These are phyloP conservation scores for Aspergillus pseudoviridinutans DNA, from an alignment of 2,329 filamentous ascomycete genomes.

Conservation along the genomic window DNA sequence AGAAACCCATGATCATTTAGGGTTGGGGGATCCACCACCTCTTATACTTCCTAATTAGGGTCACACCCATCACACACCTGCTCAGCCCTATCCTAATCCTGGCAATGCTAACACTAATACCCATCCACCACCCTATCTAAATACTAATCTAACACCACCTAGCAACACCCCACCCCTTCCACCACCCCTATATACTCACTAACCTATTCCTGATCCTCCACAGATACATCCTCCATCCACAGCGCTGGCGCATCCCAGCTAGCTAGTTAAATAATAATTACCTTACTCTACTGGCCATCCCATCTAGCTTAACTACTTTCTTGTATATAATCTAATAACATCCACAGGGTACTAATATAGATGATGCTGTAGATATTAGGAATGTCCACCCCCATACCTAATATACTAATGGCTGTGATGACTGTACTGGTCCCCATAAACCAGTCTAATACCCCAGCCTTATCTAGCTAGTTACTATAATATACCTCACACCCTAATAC, in stretches of 20 bases:
- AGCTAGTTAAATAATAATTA: constrained; percentile 4
- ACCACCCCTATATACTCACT: neutral
- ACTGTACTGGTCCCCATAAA: no score
- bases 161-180: neutral
- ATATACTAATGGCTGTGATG: neutral
- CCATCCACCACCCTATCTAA: neutral
- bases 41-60: neutral
- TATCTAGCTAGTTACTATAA: neutral
- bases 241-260: neutral
- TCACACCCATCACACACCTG: neutral
- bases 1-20: no score
- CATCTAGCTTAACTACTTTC: constrained; percentile 4
- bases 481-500: neutral
- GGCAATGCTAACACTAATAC: neutral
- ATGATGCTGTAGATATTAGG: constrained; percentile 10
- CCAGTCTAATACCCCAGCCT: neutral
- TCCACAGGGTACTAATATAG: constrained; percentile 1
- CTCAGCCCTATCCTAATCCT: neutral
- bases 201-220: neutral
- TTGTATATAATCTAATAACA: constrained; percentile 4
- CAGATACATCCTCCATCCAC: neutral
- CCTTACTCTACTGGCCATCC: constrained; percentile 2
- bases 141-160: neutral
- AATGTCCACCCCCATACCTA: constrained; percentile 9
- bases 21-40: no score